Conservation (phyloP, 2,329 filamentous ascomycete genomes). For the Ceratocystis cacaofunesta region DNA sequence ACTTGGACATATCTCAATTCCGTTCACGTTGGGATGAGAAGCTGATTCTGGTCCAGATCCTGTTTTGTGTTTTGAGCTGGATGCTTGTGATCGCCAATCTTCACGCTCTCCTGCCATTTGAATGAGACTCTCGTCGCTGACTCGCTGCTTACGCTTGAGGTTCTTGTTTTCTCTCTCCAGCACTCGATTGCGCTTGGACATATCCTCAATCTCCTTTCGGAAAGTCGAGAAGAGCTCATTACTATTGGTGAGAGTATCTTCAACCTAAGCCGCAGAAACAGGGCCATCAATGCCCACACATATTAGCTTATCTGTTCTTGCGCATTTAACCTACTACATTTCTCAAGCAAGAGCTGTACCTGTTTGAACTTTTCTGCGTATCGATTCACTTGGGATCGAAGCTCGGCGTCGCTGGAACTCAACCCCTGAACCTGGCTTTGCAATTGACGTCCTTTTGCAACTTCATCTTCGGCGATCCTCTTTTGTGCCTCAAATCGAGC, state of each 20-base stretch:
- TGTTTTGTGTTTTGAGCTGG: constrained; percentile 41
- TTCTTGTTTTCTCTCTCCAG: constrained; percentile 92
- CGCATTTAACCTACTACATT: constrained; percentile 15
- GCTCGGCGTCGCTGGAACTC: constrained; percentile 85
- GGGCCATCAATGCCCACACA: background rate
- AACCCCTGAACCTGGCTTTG: constrained; percentile 89
- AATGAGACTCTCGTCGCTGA: constrained; percentile 85
- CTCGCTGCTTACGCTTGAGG: constrained; percentile 82
- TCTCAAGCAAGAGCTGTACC: constrained; percentile 39
- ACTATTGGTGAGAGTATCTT: constrained; percentile 95
- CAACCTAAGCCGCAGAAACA: constrained; percentile 46
- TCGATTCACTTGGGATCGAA: constrained; percentile 89
- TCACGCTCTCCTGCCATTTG: constrained; percentile 95
- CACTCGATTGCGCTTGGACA: constrained; percentile 97
- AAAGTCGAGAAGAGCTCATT: constrained; percentile 96
- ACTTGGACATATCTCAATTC: constrained; percentile 2
- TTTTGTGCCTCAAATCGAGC: constrained; percentile 80
- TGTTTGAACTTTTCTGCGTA: constrained; percentile 99
- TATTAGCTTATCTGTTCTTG: constrained; percentile 7
- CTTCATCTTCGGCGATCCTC: constrained; percentile 72
- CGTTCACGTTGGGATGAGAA: background rate
- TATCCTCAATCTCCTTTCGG: constrained; percentile 98
- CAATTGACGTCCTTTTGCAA: constrained; percentile 64
- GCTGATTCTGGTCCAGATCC: constrained; percentile 10
- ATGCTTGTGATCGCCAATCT: constrained; percentile 46